Percentiles rank a stretch among this genome's conserved stretches.
Evolutionary conservation across 2,329 filamentous ascomycete species (phyloP).

Genomic region (Coniochaeta sp.): DNA sequence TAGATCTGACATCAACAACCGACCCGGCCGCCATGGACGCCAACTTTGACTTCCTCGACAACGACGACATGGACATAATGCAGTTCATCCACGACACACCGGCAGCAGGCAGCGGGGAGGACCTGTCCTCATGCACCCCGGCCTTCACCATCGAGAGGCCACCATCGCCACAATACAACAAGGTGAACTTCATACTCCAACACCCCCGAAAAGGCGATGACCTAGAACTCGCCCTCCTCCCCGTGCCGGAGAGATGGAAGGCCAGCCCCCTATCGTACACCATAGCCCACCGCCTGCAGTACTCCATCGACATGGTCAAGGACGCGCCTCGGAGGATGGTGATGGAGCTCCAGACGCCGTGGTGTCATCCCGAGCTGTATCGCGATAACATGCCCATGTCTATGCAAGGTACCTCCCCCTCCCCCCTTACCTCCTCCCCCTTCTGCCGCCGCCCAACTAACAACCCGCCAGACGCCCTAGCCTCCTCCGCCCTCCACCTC

Average conservation of each 20-base stretch:
- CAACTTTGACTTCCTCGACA: background rate
- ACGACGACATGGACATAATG: background rate
- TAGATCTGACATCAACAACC: background rate
- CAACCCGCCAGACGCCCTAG: conserved; percentile 36
- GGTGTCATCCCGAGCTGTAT: conserved; percentile 46
- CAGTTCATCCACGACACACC: background rate
- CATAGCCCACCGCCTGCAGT: conserved; percentile 24
- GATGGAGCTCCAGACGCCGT: conserved; percentile 39
- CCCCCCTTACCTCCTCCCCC: background rate
- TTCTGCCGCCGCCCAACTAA: too few relatives aligned
- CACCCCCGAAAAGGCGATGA: background rate
- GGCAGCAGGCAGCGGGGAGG: background rate
- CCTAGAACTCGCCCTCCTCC: background rate
- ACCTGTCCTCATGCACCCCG: background rate
- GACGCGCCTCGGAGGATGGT: conserved; percentile 41
- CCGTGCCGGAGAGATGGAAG: background rate
- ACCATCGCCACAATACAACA: background rate
- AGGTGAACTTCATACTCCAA: background rate
- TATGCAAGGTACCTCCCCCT: conserved; percentile 35
- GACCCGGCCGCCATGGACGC: background rate
- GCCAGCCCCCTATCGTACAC: conserved; percentile 4
- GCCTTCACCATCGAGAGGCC: conserved; percentile 2
- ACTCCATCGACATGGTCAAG: conserved; percentile 44
- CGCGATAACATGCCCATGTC: conserved; percentile 40
- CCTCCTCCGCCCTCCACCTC: conserved; percentile 45